A percentile compares a stretch with the other conserved stretches of the same genome.
These are phyloP conservation scores for Mycena chlorophos DNA, from an alignment of 768 basidiomycete species.

Conservation along the genomic window DNA sequence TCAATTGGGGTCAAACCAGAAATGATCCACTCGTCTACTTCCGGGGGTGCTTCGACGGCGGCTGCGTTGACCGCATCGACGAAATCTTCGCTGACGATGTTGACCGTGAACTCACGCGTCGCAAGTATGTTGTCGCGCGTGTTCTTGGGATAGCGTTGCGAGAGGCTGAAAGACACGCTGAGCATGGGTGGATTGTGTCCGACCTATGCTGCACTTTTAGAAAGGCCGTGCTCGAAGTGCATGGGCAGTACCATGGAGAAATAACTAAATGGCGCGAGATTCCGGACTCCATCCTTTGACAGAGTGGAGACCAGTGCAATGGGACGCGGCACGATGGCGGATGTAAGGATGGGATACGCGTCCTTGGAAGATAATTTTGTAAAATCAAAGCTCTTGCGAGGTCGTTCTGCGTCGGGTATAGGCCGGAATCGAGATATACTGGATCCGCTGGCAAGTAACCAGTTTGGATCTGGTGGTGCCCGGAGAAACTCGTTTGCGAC, in stretches of 20 bases:
- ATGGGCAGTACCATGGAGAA: conserved; percentile 54
- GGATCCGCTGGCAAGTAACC: too few relatives aligned
- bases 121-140: conserved; percentile 63
- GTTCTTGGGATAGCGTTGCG: conserved; percentile 51
- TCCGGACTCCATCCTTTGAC: conserved; percentile 49
- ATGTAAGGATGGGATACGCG: conserved; percentile 53
- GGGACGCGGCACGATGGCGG: conserved; percentile 63
- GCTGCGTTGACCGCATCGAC: conserved; percentile 56
- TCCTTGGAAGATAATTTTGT: conserved; percentile 34
- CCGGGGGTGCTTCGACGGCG: conserved; percentile 54
- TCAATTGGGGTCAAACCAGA: conserved; percentile 56
- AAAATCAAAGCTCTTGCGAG: conserved; percentile 43
- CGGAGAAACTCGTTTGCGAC: conserved; percentile 15
- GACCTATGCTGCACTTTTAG: conserved; percentile 31
- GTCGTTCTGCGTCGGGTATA: too few relatives aligned
- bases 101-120: conserved; percentile 70
- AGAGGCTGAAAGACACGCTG: conserved; percentile 57
- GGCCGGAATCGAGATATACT: too few relatives aligned
- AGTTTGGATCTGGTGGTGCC: too few relatives aligned
- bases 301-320: conserved; percentile 67
- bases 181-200: conserved; percentile 67
- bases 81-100: conserved; percentile 69
- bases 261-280: conserved; percentile 69
- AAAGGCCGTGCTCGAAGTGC: not conserved
- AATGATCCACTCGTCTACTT: conserved; percentile 59